Evolutionary conservation across 2,329 filamentous ascomycete species (phyloP).

Genomic region (Seiridium cupressi): DNA sequence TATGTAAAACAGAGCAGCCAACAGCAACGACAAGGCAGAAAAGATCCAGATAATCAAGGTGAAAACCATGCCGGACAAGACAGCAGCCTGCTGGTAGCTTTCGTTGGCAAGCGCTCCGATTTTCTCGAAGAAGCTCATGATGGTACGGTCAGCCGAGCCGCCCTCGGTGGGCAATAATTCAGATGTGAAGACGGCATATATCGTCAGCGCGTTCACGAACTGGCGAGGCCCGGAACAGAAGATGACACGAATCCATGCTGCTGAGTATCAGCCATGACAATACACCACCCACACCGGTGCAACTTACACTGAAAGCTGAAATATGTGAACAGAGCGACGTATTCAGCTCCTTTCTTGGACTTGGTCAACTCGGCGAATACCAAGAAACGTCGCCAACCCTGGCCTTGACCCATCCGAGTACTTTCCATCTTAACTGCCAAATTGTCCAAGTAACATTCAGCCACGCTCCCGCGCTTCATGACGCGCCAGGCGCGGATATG

Average conservation of each 20-base stretch:
- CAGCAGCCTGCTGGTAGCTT: slow-evolving; percentile 75
- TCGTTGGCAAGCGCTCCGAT: slow-evolving; percentile 69
- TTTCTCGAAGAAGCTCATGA: slow-evolving; percentile 81
- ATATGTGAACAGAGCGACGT: slow-evolving; percentile 87
- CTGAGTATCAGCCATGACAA: slow-evolving; percentile 14
- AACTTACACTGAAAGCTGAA: slow-evolving; percentile 67
- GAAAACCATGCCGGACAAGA: slow-evolving; percentile 89
- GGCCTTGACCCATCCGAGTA: slow-evolving; percentile 69
- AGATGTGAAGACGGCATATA: slow-evolving; percentile 78
- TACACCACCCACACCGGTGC: background rate
- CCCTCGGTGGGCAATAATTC: slow-evolving; percentile 63
- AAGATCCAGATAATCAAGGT: slow-evolving; percentile 88
- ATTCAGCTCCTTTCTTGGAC: slow-evolving; percentile 86
- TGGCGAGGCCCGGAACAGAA: slow-evolving; percentile 91
- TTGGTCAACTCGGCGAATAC: slow-evolving; percentile 90
- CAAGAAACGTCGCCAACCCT: slow-evolving; percentile 86
- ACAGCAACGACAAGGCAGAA: slow-evolving; percentile 70
- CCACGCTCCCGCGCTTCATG: slow-evolving; percentile 81
- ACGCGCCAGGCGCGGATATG: slow-evolving; percentile 77
- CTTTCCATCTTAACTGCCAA: slow-evolving; percentile 83
- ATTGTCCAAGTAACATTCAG: slow-evolving; percentile 87
- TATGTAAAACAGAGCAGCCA: slow-evolving; percentile 76
- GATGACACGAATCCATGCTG: slow-evolving; percentile 84
- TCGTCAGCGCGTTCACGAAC: slow-evolving; percentile 83
- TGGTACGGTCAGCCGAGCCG: slow-evolving; percentile 55